Base-by-base conservation (phyloP, 805 yeast genomes). In the Torulaspora delbrueckii region DNA sequence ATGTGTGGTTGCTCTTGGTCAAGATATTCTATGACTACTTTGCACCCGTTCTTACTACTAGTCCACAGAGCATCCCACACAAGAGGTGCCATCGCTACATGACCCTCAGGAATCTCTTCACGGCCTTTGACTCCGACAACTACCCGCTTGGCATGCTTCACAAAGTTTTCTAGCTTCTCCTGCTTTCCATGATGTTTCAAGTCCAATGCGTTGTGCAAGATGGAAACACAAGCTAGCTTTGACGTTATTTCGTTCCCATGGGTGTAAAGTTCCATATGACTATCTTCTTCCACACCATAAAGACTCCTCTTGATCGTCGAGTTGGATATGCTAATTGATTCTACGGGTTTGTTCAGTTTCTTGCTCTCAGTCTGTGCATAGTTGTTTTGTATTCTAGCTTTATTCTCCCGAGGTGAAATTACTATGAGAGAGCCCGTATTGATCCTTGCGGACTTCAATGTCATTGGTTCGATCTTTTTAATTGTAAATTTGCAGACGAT, bases 371-470 rank as follows among this genome's bases (percentile, higher is more conserved):
- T 57, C 54, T 30, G 56, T 53, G 10, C 52, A 51, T n/a, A 53
- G 8, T 32, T 55, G 36, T 38, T 50, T 52, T 50, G 54, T 46
- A 33, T 58, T 53, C 57, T 65, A 50, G 58, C 52, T 57, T 60
- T 66, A 48, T 71, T 63, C 3, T 68, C 66, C 53, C 71, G 81
- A 0, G 98, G 97, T 5, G 95, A 87, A 24, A 91, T 81, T 45
- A 84, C 76, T 10, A 86, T 75, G 53, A 86, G 87, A 16, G 89
- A 77, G 47, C 76, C 76, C 0, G 84, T 79, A 2, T 81, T 71
- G 3, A 86, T 62, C 50, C 75, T 73, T 0, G 86, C 83, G 63
- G 61, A 70, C 4, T 48, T 54, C 2, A 56, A 25, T 1, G 68
- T 63, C 9, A 62, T 65, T 35, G 72, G 77, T 45, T 72, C 68